phyloP scores from a whole-genome alignment of 768 basidiomycete genomes.

The Boletus patriciae region DNA sequence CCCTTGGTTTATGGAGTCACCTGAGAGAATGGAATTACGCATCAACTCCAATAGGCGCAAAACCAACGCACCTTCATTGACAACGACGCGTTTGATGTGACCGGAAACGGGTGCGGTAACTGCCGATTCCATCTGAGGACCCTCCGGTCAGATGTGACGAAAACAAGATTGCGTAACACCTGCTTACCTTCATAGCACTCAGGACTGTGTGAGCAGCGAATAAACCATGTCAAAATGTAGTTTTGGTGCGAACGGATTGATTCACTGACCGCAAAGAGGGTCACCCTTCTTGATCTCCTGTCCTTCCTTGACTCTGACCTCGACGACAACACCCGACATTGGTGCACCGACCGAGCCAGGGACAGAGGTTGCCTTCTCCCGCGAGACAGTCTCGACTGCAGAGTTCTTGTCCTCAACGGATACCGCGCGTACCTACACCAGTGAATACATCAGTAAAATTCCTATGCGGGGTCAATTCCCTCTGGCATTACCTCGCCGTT shows the following conservation, averaged over 20 bases:
- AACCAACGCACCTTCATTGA: conserved; percentile 68
- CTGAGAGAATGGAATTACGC: conserved; percentile 38
- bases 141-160: conserved; percentile 15
- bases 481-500: conserved; percentile 76
- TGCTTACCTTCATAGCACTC: conserved; percentile 92
- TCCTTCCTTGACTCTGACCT: conserved; percentile 97
- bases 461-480: conserved; percentile 4
- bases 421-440: conserved; percentile 81
- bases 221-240: conserved; percentile 20
- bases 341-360: conserved; percentile 97
- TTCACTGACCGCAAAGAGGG: conserved; percentile 78
- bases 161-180: neutral
- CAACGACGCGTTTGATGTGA: conserved; percentile 90
- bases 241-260: conserved; percentile 14
- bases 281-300: conserved; percentile 98
- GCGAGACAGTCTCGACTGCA: conserved; percentile 89
- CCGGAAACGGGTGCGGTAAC: conserved; percentile 97
- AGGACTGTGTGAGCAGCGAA: conserved; percentile 53
- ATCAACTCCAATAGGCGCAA: neutral
- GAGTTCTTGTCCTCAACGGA: conserved; percentile 96
- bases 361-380: conserved; percentile 92
- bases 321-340: conserved; percentile 98
- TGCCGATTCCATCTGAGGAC: conserved; percentile 89
- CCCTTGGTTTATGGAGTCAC: conserved; percentile 93
- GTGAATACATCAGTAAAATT: conserved; percentile 16